phyloP scores from a whole-genome alignment of 768 basidiomycete species.

The Thelephora ganbajun region DNA sequence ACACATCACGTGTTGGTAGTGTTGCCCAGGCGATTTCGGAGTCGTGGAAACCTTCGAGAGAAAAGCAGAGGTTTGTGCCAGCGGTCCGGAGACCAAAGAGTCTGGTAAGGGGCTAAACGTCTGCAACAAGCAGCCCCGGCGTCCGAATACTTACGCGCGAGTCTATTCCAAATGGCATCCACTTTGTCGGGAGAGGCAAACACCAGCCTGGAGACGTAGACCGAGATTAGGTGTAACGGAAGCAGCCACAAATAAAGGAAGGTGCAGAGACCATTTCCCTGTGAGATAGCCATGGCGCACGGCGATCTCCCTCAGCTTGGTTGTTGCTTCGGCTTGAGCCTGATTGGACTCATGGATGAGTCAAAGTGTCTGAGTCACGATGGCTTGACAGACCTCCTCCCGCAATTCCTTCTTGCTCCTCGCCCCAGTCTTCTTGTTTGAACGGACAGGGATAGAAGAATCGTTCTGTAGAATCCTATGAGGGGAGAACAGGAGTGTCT shows the following conservation, averaged over 20 bases:
- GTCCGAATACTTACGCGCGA: slow-evolving; percentile 35
- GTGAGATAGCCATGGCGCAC: slow-evolving; percentile 33
- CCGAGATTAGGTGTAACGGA: slow-evolving; percentile 1
- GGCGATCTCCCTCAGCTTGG: slow-evolving; percentile 48
- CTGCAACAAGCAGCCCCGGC: not conserved
- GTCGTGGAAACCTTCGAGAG: slow-evolving; percentile 56
- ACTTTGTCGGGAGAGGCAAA: slow-evolving; percentile 50
- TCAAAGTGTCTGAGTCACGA: not conserved
- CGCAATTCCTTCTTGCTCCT: slow-evolving; percentile 67
- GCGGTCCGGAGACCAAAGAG: slow-evolving; percentile 52
- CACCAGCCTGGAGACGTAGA: slow-evolving; percentile 36
- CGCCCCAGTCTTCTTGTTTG: slow-evolving; percentile 57
- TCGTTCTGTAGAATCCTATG: slow-evolving; percentile 34
- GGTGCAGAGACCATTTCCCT: slow-evolving; percentile 49
- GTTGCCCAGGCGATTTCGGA: slow-evolving; percentile 29
- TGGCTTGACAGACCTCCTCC: slow-evolving; percentile 35
- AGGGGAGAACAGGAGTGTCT: not conserved
- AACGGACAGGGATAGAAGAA: slow-evolving; percentile 45
- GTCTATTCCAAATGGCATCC: slow-evolving; percentile 44
- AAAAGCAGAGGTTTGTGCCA: slow-evolving; percentile 41
- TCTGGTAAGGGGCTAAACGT: slow-evolving; percentile 18
- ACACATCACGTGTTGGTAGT: slow-evolving; percentile 54
- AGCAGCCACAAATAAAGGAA: not conserved
- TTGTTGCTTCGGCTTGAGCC: slow-evolving; percentile 46
- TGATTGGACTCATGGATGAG: slow-evolving; percentile 13